phyloP scores from a whole-genome alignment of 2,329 filamentous ascomycete genomes.

The Sporothrix pallida region DNA sequence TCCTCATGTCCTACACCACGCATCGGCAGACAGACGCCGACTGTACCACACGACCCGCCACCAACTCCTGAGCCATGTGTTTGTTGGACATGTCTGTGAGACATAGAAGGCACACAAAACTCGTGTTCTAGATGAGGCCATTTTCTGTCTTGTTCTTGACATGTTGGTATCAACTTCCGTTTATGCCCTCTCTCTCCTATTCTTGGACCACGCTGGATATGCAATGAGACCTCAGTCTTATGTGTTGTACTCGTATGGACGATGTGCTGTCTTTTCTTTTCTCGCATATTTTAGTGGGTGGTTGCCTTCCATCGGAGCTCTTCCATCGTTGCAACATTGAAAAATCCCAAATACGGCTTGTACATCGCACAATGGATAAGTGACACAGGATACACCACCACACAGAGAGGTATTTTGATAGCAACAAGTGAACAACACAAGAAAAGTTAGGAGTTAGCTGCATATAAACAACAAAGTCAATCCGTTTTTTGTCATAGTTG shows the following conservation, averaged over 20 bases:
- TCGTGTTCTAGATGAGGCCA: neutral
- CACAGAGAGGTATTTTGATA: no score
- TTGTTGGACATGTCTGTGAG: neutral
- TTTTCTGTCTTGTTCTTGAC: neutral
- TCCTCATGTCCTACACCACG: neutral
- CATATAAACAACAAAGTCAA: no score
- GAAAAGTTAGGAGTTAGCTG: no score
- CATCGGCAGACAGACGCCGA: neutral
- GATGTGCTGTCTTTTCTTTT: neutral
- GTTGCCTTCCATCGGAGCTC: no score
- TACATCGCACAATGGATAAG: no score
- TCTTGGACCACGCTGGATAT: neutral
- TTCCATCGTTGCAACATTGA: neutral
- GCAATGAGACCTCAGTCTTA: constrained; percentile 20
- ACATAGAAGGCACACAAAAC: neutral
- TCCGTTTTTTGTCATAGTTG: no score
- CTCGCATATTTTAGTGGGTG: neutral
- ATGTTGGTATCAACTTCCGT: neutral
- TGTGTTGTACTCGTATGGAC: neutral
- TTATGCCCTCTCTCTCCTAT: neutral
- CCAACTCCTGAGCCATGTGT: neutral
- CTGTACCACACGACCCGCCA: neutral
- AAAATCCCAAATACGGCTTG: no score
- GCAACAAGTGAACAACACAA: no score
- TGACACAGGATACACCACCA: no score